Evolutionary conservation across 352 stramenopile genomes (phyloP).

Genomic region (Globisporangium spiculum): DNA sequence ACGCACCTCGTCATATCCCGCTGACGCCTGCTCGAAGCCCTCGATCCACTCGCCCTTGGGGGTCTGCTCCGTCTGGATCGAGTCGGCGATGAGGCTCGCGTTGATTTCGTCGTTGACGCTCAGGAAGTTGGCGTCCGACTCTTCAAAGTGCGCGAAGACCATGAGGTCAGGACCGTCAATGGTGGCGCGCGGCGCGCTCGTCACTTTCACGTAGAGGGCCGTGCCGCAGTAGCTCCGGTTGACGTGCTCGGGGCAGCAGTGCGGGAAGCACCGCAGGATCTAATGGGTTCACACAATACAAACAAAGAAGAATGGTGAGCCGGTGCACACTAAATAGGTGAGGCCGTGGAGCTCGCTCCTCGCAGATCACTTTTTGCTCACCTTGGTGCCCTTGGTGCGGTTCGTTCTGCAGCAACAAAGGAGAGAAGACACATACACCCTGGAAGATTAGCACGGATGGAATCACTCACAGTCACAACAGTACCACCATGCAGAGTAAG

Average conservation of each 20-base stretch:
- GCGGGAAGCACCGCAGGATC: conserved; percentile 72
- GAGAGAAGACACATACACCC: neutral
- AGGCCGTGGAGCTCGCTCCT: neutral
- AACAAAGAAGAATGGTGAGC: neutral
- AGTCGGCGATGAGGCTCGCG: conserved; percentile 25
- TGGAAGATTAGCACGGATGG: neutral
- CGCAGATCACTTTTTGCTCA: neutral
- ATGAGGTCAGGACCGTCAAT: conserved; percentile 23
- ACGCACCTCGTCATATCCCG: neutral
- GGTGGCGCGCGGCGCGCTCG: neutral
- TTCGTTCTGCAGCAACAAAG: conserved; percentile 29
- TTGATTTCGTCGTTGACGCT: conserved; percentile 28
- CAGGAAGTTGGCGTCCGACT: conserved; percentile 32
- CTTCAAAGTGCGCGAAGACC: conserved; percentile 57
- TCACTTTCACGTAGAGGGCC: conserved; percentile 42
- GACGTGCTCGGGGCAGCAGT: conserved; percentile 66
- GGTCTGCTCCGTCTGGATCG: conserved; percentile 55
- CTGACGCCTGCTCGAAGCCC: conserved; percentile 25
- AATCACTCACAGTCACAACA: neutral
- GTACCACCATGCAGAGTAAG: neutral
- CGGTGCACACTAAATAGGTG: neutral
- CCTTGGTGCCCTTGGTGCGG: conserved; percentile 49
- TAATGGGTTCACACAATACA: conserved; percentile 9
- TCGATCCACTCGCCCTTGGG: conserved; percentile 69
- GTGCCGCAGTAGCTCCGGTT: conserved; percentile 71